Evolutionary conservation across 2,329 filamentous ascomycete species (phyloP).

Genomic region (Ceratocystis variospora): DNA sequence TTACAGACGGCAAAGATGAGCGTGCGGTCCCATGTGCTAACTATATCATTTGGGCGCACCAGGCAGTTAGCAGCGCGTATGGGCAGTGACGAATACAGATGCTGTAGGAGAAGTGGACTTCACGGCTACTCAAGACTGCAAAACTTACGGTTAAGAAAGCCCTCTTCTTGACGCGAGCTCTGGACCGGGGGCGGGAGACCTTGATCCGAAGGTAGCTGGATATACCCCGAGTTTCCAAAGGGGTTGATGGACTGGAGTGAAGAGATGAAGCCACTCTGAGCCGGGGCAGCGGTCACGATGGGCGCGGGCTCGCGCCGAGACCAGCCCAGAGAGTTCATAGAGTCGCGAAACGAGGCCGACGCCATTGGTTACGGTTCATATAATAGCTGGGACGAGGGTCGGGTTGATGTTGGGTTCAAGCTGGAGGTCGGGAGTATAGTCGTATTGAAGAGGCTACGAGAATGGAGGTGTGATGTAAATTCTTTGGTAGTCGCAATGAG

Average conservation of each 20-base stretch:
- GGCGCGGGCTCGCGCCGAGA: slow-evolving; percentile 67
- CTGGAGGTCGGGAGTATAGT: neutral
- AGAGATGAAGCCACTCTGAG: slow-evolving; percentile 60
- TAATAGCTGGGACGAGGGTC: neutral
- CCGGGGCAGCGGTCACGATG: slow-evolving; percentile 53
- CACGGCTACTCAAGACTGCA: neutral
- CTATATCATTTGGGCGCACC: slow-evolving; percentile 36
- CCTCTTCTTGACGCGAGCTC: slow-evolving; percentile 78
- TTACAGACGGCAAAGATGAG: slow-evolving; percentile 88
- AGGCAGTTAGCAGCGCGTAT: slow-evolving; percentile 19
- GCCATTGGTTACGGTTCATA: slow-evolving; percentile 45
- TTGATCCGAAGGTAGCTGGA: slow-evolving; percentile 57
- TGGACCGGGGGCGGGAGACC: slow-evolving; percentile 46
- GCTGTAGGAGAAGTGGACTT: neutral
- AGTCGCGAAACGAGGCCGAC: slow-evolving; percentile 79
- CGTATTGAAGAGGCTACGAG: neutral
- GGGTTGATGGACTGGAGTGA: slow-evolving; percentile 77
- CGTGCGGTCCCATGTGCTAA: slow-evolving; percentile 93
- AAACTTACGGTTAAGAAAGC: slow-evolving; percentile 83
- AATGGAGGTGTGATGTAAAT: neutral
- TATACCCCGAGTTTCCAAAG: slow-evolving; percentile 74
- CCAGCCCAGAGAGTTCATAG: slow-evolving; percentile 91
- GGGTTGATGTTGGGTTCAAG: neutral
- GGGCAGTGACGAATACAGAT: neutral
- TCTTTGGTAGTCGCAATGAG: too few relatives aligned